Conservation (phyloP, 2,329 filamentous ascomycete genomes). For the Aspergillus brunneoviolaceus region DNA sequence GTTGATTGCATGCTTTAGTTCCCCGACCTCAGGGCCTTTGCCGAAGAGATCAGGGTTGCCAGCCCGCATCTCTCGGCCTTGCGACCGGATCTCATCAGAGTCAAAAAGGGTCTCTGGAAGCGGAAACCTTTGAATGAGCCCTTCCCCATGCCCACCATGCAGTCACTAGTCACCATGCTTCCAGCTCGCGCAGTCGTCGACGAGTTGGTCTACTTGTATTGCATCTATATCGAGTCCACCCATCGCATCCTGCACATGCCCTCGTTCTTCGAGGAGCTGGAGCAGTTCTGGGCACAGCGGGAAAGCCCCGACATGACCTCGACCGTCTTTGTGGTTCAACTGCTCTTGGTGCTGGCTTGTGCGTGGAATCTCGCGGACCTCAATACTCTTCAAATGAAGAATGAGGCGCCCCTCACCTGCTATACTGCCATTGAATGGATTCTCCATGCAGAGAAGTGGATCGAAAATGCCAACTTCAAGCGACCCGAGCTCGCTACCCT, state of each 20-base stretch:
- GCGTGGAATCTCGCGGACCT: constrained; percentile 40
- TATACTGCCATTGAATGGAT: constrained; percentile 65
- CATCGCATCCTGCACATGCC: constrained; percentile 44
- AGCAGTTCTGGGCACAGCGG: constrained; percentile 34
- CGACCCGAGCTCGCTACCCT: constrained; percentile 52
- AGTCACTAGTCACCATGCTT: constrained; percentile 33
- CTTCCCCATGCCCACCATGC: constrained; percentile 30
- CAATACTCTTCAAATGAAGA: constrained; percentile 29
- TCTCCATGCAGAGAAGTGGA: constrained; percentile 81
- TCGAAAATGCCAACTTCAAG: constrained; percentile 72
- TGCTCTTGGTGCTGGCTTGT: constrained; percentile 40
- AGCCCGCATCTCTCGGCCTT: constrained; percentile 37
- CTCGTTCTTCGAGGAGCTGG: constrained; percentile 40
- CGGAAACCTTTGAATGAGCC: constrained; percentile 29
- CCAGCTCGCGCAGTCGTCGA: constrained; percentile 38
- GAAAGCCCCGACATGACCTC: constrained; percentile 29
- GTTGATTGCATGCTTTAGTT: constrained; percentile 32
- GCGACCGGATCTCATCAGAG: constrained; percentile 33
- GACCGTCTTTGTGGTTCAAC: constrained; percentile 35
- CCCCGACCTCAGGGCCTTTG: constrained; percentile 37
- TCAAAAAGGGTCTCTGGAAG: constrained; percentile 35
- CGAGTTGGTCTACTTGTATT: constrained; percentile 39
- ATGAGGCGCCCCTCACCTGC: constrained; percentile 26
- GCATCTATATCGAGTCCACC: constrained; percentile 41
- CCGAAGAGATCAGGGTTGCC: constrained; percentile 38